A percentile compares a stretch with the other conserved stretches of the same genome.
Conservation (phyloP, 2,329 filamentous ascomycete genomes). For the Scopulariopsis brevicaulis region DNA sequence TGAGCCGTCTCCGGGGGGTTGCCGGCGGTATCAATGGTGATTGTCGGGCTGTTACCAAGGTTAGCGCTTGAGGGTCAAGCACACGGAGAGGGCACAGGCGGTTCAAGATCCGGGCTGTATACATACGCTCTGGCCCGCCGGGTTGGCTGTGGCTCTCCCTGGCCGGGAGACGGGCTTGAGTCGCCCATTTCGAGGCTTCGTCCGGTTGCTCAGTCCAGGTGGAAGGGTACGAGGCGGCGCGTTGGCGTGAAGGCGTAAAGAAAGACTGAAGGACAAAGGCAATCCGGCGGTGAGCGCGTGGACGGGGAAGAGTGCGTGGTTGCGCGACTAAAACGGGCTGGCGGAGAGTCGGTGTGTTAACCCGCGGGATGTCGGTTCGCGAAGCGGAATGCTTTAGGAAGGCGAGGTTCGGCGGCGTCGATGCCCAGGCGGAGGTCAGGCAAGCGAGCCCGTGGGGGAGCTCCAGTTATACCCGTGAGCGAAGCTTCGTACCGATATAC, state of each 20-base stretch:
- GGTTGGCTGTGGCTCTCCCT: slow-evolving; percentile 5
- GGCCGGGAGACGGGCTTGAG: not conserved
- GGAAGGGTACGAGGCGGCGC: not conserved
- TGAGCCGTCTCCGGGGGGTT: slow-evolving; percentile 7
- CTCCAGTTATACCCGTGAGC: not conserved
- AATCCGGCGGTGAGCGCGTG: no score
- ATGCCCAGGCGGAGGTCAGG: not conserved
- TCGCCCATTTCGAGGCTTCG: not conserved
- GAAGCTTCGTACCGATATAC: not conserved
- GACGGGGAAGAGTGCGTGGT: no score
- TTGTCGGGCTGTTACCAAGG: slow-evolving; percentile 30
- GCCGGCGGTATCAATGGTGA: slow-evolving; percentile 40
- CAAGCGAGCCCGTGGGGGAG: not conserved
- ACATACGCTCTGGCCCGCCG: slow-evolving; percentile 27
- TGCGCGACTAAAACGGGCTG: no score
- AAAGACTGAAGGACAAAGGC: not conserved
- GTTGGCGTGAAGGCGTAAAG: not conserved
- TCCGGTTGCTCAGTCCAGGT: not conserved
- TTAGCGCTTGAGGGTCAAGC: not conserved
- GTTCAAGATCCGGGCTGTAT: not conserved
- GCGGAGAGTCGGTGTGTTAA: no score
- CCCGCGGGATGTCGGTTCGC: no score
- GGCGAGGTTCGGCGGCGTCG: not conserved
- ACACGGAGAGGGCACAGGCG: not conserved
- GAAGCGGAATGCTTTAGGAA: not conserved